Base-by-base conservation (phyloP, 108 stramenopile genomes). In the Cyclotella baltica region DNA sequence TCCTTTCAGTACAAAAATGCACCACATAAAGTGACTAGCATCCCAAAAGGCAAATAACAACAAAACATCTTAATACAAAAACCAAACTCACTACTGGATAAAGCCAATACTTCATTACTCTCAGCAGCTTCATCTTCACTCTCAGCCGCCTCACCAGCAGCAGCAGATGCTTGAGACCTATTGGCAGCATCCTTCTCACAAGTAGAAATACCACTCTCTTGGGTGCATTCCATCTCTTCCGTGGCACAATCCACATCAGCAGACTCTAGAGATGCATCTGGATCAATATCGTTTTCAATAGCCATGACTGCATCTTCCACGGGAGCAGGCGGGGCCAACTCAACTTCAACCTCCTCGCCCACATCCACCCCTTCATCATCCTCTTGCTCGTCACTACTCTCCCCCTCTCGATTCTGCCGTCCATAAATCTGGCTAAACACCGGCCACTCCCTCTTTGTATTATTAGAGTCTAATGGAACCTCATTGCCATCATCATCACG, bases 341-440 rank as follows among this genome's bases (percentile, higher is more conserved):
- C 43, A 69, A 40, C 29, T 15, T 80, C 73, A 28, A 66, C 37
- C 6, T 81, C 75, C 11, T 80, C 74, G 29, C 73, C 59, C 22
- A 71, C 67, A 4, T 75, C 73, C 18, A 67, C 69, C 33, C 50
- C 77, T 30, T 31, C 46, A 10, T 33, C 40, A 27, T n/a, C 58
- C 25, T 69, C 78, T 63, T 75, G 43, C 3, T 28, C 78, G 28
- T 79, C 71, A 4, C 53, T 57, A 15, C 27, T 29, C 34, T 78
- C 66, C n/a, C 52, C 70, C 25, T 71, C 69, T n/a, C 50, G 77
- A 71, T 84, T 80, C 58, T 84, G 83, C 29, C 76, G 22, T 47
- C 57, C 77, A 75, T 81, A 77, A 15, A 72, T 77, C 27, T 70
- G 46, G 33, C 81, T 69, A 31, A 80, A 80, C 27, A 77, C 36